Evolutionary conservation across 805 yeast genomes (phyloP), one percentile per base, ranked within the genome.

Genomic region (Alloascoidea africana): DNA sequence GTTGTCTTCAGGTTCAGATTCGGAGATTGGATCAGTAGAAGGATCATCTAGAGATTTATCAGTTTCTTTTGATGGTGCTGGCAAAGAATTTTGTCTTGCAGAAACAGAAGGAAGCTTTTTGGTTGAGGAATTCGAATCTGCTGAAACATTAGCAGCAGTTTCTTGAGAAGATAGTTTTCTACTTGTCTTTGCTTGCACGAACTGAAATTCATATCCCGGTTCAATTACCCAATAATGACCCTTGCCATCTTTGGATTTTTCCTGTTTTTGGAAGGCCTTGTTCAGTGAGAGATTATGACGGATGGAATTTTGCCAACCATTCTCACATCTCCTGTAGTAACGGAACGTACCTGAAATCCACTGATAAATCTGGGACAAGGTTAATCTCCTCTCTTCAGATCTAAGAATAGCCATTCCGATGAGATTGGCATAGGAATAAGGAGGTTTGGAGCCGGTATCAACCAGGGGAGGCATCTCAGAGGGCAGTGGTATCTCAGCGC

Each of bases 291-390:
- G 63, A 47, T 91, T 89, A 58, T 89, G 98, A 43, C 98, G 76
- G 44, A 89, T 91, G 23, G 96, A 87, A 59, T 89, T 89, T 58
- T 89, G 96, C 98, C 98, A 89, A 17, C 96, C 96, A 6, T 84
- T 80, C 47, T 85, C 94, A 41, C 82, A 80, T 44, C 72, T 74
- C 44, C 76, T 74, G 58, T 91, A 91, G 54, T 78, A 89, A 43
- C 66, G 70, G 56, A 87, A 89, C 27, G 93, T 80, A 34, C 74
- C 75, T 5, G 91, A 74, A 34, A 89, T 91, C 98, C 98, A 89
- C 47, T 65, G 68, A 60, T 89, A 89, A 33, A 89, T 91, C 50
- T 85, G 95, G 0, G 91, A 69, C 38, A 81, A 58, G 2, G 93
- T 81, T 32, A 86, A 65, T 44, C 77, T 77, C 35, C 79, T 67